Base-by-base conservation (phyloP, 140 eudicot species). In the Bidens hawaiensis region DNA sequence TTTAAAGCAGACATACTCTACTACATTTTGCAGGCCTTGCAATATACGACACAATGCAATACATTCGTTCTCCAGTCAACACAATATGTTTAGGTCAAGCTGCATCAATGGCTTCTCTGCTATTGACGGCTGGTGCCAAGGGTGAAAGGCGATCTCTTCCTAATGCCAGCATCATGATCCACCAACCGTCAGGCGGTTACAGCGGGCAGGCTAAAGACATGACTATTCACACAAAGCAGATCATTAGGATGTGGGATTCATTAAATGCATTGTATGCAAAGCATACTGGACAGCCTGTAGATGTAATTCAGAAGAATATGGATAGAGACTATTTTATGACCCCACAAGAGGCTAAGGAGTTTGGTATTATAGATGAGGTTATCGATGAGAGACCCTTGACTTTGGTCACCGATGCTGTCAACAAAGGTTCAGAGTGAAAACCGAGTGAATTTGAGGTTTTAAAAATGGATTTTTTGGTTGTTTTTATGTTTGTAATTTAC, bases 41-140 rank as follows among this genome's bases (percentile, higher is more conserved):
- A 16, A 87, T 87, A 68, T 87, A 87, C 33, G 96, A 87, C 53
- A 87, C 96, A 3, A 87, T 87, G 96, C 94, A 84, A 66, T 87
- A 84, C 34, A 87, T 87, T 60, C 91, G 95, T 30, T 87, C 85
- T 62, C 95, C 95, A 8, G 71, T 87, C 76, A 81, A 81, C 30
- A 87, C 96, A 1, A 55, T 73, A 22, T 73, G 78, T 50, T 31
- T 73, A 33, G 78, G 78, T 56, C 72, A 71, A 24, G 82, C 82
- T 43, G 82, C 82, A 33, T 77, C 82, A 30, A 77, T 77, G 82
- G 82, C 60, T 33, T 72, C 78, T 27, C 62, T 72, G 23, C 72
- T 77, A 3, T 59, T 74, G 56, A 71, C 80, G 9, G 80, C 80
- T 28, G 84, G 84, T 26, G 77, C 80, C 3, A 74, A 74, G 70